Base-by-base conservation (phyloP, 163 green algal genomes). In the Prototheca cutis region DNA sequence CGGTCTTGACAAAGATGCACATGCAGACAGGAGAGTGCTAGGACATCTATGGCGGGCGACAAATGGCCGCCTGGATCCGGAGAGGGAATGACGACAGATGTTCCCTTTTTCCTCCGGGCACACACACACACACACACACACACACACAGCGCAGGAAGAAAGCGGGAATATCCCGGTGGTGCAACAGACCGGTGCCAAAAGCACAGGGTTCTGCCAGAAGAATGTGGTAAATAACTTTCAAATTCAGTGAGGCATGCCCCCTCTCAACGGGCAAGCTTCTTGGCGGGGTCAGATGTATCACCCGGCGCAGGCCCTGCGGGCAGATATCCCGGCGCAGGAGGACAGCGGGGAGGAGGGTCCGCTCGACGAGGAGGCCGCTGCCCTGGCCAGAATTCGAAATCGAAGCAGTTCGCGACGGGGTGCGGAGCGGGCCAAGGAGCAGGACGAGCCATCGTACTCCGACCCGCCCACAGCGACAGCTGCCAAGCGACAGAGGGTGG, bases 361-460 rank as follows among this genome's bases (percentile, higher is more conserved):
- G 19, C 33, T 25, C 23, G 48, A 54, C 24, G 48, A 54, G 48
- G 48, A 54, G 23, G 48, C 48, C 8, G 48, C 48, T 34, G 48
- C 48, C 5, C 23, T 54, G 4, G 24, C 23, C 6, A 23, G 48
- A 18, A 54, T 54, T 19, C 23, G 48, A 10, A 32, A 54, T 32
- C 48, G 48, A 7, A 33, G 48, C 48, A 34, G 6, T 7, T 31
- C 48, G 21, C 48, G 48, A 17, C 48, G 48, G 8, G 24, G 24
- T 8, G n/a, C n/a, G n/a, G n/a, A n/a, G n/a, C n/a, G n/a, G n/a
- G n/a, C n/a, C n/a, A n/a, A n/a, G n/a, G n/a, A n/a, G n/a, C n/a
- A n/a, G n/a, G n/a, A n/a, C n/a, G n/a, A n/a, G n/a, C n/a, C n/a
- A n/a, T n/a, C n/a, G n/a, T n/a, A n/a, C n/a, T n/a, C n/a, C n/a